A percentile compares a stretch with the other conserved stretches of the same genome.
Evolutionary conservation across 345 rosid genomes (phyloP).

Genomic region (Jatropha curcas): DNA sequence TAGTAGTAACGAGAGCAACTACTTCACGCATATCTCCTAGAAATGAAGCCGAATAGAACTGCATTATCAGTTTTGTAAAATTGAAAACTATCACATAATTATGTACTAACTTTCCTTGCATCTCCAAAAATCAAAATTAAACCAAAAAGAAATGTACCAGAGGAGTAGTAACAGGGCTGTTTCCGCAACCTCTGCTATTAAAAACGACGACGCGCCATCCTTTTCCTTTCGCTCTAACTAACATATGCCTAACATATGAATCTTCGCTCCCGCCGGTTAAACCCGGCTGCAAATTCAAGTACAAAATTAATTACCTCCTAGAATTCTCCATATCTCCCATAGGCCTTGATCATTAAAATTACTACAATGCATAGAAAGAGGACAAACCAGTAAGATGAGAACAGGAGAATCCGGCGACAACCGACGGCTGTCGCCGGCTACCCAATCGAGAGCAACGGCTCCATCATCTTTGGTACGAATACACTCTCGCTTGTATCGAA

Average conservation of each 20-base stretch:
- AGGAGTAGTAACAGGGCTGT: conserved; percentile 82
- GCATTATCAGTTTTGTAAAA: conserved; percentile 32
- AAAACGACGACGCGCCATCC: conserved; percentile 93
- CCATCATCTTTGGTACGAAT: conserved; percentile 55
- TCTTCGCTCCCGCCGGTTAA: conserved; percentile 88
- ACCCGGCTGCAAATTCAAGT: conserved; percentile 61
- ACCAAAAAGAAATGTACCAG: conserved; percentile 44
- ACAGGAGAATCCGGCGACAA: conserved; percentile 61
- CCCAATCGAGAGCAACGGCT: conserved; percentile 64
- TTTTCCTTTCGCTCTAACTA: conserved; percentile 57
- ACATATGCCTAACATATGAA: conserved; percentile 78
- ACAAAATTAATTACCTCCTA: neutral
- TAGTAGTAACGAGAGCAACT: conserved; percentile 50
- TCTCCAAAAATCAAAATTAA: neutral
- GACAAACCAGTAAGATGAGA: conserved; percentile 70
- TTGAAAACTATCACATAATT: conserved; percentile 7
- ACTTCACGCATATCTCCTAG: conserved; percentile 79
- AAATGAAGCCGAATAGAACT: conserved; percentile 98
- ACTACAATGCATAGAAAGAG: neutral
- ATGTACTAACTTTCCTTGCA: too few species aligned
- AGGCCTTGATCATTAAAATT: neutral
- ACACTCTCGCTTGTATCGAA: conserved; percentile 52
- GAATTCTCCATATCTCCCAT: neutral
- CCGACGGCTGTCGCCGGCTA: conserved; percentile 48
- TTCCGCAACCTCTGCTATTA: conserved; percentile 84